Evolutionary conservation across 225 moss, liverwort and hornwort genomes (phyloP).

Genomic region (Polytrichum commune): DNA sequence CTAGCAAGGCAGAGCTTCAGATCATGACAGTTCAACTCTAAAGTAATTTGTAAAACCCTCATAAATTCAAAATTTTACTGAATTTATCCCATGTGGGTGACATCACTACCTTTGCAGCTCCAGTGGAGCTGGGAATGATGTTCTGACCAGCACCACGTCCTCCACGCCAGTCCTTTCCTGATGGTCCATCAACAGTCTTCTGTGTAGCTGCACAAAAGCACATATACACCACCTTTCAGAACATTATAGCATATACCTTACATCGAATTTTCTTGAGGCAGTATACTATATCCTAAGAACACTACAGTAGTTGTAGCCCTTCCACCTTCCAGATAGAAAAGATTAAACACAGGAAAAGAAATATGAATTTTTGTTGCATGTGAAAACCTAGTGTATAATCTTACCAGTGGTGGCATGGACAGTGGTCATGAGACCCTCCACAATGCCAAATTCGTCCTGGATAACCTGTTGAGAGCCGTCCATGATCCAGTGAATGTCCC

Average conservation of each 20-base stretch:
- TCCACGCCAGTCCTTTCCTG: slow-evolving; percentile 95
- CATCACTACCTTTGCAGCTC: slow-evolving; percentile 73
- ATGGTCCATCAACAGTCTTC: slow-evolving; percentile 91
- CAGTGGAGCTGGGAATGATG: slow-evolving; percentile 92
- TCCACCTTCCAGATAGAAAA: not conserved
- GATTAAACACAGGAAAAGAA: not conserved
- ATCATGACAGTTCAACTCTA: no score
- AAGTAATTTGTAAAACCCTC: no score
- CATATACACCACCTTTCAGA: not conserved
- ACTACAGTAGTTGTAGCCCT: no score
- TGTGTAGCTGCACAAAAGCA: slow-evolving; percentile 59
- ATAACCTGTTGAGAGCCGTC: slow-evolving; percentile 34
- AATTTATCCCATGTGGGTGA: no score
- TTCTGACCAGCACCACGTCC: slow-evolving; percentile 92
- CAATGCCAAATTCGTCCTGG: slow-evolving; percentile 75
- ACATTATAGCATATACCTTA: not conserved
- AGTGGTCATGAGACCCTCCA: slow-evolving; percentile 92
- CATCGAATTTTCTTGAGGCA: not conserved
- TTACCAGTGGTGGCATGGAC: slow-evolving; percentile 90
- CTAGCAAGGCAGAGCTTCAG: not conserved
- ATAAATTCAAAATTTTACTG: no score
- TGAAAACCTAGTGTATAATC: not conserved
- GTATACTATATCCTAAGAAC: not conserved
- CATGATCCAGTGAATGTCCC: not conserved
- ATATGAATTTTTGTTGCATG: not conserved